A percentile compares a stretch with the other conserved stretches of the same genome.
Conservation (phyloP, 2,329 filamentous ascomycete species). For the Aspergillus tanneri region DNA sequence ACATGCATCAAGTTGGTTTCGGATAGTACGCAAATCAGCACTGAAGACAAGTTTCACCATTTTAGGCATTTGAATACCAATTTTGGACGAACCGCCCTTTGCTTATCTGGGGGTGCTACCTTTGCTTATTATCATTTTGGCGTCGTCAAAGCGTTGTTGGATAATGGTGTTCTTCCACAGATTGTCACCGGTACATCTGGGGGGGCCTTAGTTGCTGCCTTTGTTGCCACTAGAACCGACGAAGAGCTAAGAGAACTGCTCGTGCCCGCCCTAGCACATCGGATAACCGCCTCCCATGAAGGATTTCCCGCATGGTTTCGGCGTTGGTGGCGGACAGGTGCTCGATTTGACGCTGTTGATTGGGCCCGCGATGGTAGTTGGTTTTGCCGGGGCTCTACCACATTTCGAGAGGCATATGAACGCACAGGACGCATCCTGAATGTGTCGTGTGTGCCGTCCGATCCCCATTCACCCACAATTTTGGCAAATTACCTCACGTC, state of each 20-base stretch:
- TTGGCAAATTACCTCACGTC: conserved; percentile 93
- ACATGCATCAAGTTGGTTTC: conserved; percentile 65
- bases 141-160: conserved; percentile 82
- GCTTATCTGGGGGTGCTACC: conserved; percentile 85
- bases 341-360: conserved; percentile 87
- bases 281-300: conserved; percentile 84
- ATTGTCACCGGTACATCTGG: conserved; percentile 97
- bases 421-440: conserved; percentile 92
- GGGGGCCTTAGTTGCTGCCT: conserved; percentile 81
- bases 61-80: conserved; percentile 91
- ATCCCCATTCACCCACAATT: conserved; percentile 89
- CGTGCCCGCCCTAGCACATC: conserved; percentile 78
- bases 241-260: conserved; percentile 83
- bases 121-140: conserved; percentile 98
- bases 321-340: conserved; percentile 89
- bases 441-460: conserved; percentile 91
- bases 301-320: conserved; percentile 70
- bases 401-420: conserved; percentile 91
- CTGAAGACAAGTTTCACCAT: conserved; percentile 72
- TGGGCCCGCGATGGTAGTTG: conserved; percentile 84
- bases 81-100: conserved; percentile 87
- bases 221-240: conserved; percentile 86
- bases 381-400: conserved; percentile 89
- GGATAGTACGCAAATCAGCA: conserved; percentile 63
- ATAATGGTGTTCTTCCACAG: conserved; percentile 80